Evolutionary conservation across 306 rosid genomes (phyloP).

Genomic region (Lagenaria siceraria): DNA sequence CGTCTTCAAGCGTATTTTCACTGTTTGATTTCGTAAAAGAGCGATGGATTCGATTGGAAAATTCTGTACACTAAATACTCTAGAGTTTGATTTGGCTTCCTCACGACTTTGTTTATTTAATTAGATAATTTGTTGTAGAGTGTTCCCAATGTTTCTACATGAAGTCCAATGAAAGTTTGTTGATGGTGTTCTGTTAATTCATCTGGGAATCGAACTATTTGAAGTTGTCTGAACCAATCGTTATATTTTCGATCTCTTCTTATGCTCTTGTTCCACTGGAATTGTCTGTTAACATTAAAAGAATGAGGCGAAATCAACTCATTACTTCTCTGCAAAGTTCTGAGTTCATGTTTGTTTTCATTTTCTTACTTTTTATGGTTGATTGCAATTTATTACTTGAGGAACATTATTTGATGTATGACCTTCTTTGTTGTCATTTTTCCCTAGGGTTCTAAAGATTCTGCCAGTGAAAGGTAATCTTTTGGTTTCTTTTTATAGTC

Average conservation of each 20-base stretch:
- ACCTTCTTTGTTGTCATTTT: not conserved
- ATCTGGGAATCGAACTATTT: not conserved
- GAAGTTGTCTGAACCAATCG: not conserved
- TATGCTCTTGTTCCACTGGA: not conserved
- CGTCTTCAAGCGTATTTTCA: no score
- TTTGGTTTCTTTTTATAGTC: not conserved
- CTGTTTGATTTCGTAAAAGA: not conserved
- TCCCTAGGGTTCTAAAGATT: not conserved
- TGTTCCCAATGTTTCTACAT: not conserved
- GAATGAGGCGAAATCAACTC: not conserved
- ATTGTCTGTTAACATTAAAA: not conserved
- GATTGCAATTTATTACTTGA: not conserved
- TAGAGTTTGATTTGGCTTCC: not conserved
- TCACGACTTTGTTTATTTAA: not conserved
- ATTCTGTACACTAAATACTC: not conserved
- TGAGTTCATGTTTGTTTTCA: not conserved
- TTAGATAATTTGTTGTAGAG: not conserved
- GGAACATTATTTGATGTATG: not conserved
- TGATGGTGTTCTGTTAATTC: not conserved
- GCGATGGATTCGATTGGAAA: not conserved
- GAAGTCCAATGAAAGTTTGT: not conserved
- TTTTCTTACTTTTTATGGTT: not conserved
- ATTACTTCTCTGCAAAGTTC: not conserved
- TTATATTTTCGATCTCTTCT: not conserved
- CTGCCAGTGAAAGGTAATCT: not conserved